Percentiles rank a stretch among this genome's conserved stretches.
Evolutionary conservation across 2,329 filamentous ascomycete genomes (phyloP).

Genomic region (Diaporthe citrichinensis): DNA sequence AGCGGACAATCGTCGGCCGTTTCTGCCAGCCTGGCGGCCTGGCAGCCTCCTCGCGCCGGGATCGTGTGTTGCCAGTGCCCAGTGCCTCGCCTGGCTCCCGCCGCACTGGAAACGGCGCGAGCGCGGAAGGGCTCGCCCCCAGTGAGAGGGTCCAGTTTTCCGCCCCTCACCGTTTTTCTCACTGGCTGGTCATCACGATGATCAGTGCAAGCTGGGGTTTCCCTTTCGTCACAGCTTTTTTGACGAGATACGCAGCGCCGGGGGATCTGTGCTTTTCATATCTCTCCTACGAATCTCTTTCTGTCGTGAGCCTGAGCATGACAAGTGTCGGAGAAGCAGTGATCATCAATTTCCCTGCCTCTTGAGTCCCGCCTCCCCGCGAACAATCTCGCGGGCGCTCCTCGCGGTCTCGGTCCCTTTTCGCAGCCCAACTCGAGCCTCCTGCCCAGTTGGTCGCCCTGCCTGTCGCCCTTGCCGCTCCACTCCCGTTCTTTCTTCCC

Average conservation of each 20-base stretch:
- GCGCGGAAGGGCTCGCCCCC: slow-evolving; percentile 31
- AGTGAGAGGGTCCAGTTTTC: slow-evolving; percentile 35
- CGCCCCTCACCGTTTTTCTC: slow-evolving; percentile 38
- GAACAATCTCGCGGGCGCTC: slow-evolving; percentile 32
- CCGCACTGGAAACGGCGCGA: slow-evolving; percentile 34
- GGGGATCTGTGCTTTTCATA: slow-evolving; percentile 6
- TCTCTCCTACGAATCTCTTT: slow-evolving; percentile 16
- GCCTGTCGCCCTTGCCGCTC: slow-evolving; percentile 33
- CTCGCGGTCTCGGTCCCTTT: slow-evolving; percentile 21
- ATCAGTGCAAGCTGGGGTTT: slow-evolving; percentile 34
- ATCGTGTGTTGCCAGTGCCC: slow-evolving; percentile 28
- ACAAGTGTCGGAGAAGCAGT: slow-evolving; percentile 26
- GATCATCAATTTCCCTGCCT: slow-evolving; percentile 30
- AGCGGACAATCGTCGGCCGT: slow-evolving; percentile 38
- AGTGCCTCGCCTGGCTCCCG: slow-evolving; percentile 29
- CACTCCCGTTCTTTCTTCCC: slow-evolving; percentile 23
- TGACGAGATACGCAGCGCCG: slow-evolving; percentile 17
- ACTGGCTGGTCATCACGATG: slow-evolving; percentile 37
- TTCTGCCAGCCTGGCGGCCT: slow-evolving; percentile 18
- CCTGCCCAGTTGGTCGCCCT: slow-evolving; percentile 28
- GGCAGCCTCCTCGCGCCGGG: slow-evolving; percentile 33
- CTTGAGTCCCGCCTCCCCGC: slow-evolving; percentile 18
- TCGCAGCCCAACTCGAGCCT: slow-evolving; percentile 10
- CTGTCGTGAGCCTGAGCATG: slow-evolving; percentile 7
- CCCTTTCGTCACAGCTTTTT: slow-evolving; percentile 29